Evolutionary conservation across 176 grass and related monocot genomes (phyloP).

Genomic region (Avena sativa): DNA sequence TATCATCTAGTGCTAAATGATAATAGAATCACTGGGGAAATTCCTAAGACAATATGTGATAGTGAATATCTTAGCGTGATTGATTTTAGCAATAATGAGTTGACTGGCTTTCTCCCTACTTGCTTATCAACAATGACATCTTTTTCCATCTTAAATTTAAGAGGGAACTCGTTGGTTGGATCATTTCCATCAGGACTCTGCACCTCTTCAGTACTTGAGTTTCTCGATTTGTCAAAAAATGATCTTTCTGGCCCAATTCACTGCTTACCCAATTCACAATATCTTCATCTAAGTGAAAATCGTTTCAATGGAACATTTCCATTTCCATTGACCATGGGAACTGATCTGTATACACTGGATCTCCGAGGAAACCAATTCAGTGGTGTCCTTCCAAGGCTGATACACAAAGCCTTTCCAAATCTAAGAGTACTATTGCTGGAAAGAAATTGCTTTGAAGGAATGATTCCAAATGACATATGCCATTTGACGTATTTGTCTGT

Average conservation of each 20-base stretch:
- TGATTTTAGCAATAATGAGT: constrained; percentile 35
- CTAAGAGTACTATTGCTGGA: constrained; percentile 40
- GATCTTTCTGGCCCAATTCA: constrained; percentile 12
- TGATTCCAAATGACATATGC: constrained; percentile 36
- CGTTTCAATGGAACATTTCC: constrained; percentile 37
- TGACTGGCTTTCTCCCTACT: not conserved
- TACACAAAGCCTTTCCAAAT: constrained; percentile 1
- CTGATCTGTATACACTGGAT: constrained; percentile 28
- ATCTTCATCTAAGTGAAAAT: constrained; percentile 39
- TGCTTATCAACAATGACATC: not conserved
- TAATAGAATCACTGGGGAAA: constrained; percentile 17
- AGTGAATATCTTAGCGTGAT: not conserved
- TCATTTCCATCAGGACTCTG: not conserved
- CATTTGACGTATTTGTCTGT: constrained; percentile 16
- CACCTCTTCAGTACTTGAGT: not conserved
- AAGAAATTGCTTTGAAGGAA: constrained; percentile 42
- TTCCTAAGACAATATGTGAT: not conserved
- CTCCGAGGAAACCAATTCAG: constrained; percentile 32
- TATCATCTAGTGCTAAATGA: not conserved
- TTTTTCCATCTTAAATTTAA: constrained; percentile 32
- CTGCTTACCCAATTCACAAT: not conserved
- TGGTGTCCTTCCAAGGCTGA: constrained; percentile 20
- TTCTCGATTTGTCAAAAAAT: constrained; percentile 54
- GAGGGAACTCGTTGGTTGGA: constrained; percentile 36
- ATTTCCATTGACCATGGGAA: not conserved